Evolutionary conservation across 345 rosid species (phyloP), one percentile per base, ranked within the genome.

Genomic region (Euphorbia tirucalli): DNA sequence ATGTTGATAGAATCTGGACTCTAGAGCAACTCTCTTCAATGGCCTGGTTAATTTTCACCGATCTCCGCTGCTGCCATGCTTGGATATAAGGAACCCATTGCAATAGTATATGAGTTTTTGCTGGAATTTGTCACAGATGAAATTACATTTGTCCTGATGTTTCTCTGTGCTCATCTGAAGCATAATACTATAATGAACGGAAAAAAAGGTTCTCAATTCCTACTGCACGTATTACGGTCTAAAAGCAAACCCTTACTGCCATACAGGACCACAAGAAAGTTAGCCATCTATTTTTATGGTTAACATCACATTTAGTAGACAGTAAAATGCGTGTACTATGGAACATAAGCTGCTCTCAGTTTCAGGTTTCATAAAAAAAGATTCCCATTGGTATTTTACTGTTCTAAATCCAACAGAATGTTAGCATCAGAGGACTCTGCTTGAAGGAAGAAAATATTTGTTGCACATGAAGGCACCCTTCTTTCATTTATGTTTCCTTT

Each of bases 401-500:
- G 3, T 37, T 32, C 14, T n/a, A 22, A 7, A 61, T 35, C 19
- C 66, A n/a, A 61, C 14, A 61, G 7, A n/a, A 61, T 18, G 27
- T 35, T 61, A 18, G 32, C 10, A 55, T 10, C 27, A 0, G 11
- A 55, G 31, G 7, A 50, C 55, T 19, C 25, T 5, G 11, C 24
- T 7, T 7, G 4, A 52, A 19, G 6, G 6, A 52, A 2, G 19
- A n/a, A n/a, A 52, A 7, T 41, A 21, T 52, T 6, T n/a, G 22
- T 19, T 52, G 24, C 57, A 52, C 2, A 48, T 0, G 25, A n/a
- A 60, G 22, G 43, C 28, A 7, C 2, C 61, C 52, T 61, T 68
- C 13, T 11, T 64, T 85, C 74, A 84, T 68, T 56, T 83, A 59
- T 60, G 78, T 75, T 86, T 87, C 81, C 91, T 78, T 80, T 90